Percentiles rank a stretch among this genome's conserved stretches.
These are phyloP conservation scores for Hanseniaspora taiwanica DNA, from an alignment of 805 yeast genomes.

Conservation along the genomic window DNA sequence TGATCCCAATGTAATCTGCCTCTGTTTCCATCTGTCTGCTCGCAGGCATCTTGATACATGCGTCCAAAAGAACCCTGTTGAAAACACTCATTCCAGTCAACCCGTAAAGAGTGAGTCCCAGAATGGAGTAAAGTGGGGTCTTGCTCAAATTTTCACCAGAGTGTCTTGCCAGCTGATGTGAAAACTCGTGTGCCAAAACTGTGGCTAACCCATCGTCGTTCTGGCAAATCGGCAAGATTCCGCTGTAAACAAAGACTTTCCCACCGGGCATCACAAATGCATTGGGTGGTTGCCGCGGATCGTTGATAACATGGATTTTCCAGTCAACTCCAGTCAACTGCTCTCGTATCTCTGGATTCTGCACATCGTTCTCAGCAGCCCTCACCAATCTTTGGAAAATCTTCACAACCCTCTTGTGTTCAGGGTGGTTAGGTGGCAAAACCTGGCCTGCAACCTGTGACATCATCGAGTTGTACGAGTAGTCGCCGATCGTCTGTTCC, in stretches of 20 bases:
- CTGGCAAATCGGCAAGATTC: conserved; percentile 62
- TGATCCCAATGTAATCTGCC: conserved; percentile 88
- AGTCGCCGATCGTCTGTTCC: conserved; percentile 50
- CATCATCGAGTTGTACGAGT: conserved; percentile 48
- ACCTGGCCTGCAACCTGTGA: conserved; percentile 37
- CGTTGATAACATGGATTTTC: conserved; percentile 70
- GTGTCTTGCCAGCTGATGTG: conserved; percentile 90
- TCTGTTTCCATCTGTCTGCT: conserved; percentile 91
- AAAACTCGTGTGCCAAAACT: conserved; percentile 82
- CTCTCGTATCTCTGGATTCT: conserved; percentile 20
- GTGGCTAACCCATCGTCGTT: conserved; percentile 93
- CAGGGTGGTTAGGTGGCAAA: conserved; percentile 52
- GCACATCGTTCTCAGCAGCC: conserved; percentile 34
- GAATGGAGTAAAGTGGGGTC: conserved; percentile 52
- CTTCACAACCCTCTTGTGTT: conserved; percentile 37
- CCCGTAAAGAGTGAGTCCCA: conserved; percentile 41
- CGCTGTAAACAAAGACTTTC: conserved; percentile 77
- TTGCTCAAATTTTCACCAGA: conserved; percentile 70
- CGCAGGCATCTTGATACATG: conserved; percentile 64
- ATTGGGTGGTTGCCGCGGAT: conserved; percentile 69
- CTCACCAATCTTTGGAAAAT: conserved; percentile 54
- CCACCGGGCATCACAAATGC: conserved; percentile 97
- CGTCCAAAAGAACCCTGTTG: conserved; percentile 38
- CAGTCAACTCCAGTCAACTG: conserved; percentile 33
- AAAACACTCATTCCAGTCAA: conserved; percentile 47